Base-by-base conservation (phyloP, 2,329 filamentous ascomycete genomes). In the Colletotrichum shisoi region DNA sequence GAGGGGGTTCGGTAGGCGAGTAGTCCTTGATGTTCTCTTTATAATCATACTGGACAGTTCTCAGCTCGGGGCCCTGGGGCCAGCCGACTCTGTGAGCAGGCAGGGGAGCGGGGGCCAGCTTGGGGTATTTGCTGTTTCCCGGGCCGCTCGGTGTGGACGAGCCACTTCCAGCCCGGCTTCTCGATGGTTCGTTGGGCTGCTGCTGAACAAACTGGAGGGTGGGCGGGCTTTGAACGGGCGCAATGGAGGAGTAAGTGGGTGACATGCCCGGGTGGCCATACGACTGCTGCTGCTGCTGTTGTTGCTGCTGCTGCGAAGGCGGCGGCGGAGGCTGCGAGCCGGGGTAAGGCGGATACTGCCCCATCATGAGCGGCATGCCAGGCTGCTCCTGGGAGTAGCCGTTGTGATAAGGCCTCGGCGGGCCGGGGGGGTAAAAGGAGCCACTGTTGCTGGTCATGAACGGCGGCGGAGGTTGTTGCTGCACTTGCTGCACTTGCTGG, bases 1-100 rank as follows among this genome's bases (percentile, higher is more conserved):
- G 85, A 37, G 86, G 80, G 15, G 85, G 83, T 57, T 87, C 85
- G 19, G 81, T 81, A 2, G 84, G 81, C 4, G 79, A 79, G 49
- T 85, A 86, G 71, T 88, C 85, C 72, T 87, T 87, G 72, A 87
- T 86, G 21, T 84, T 83, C 69, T 83, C 81, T 34, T 79, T 79
- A 53, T 83, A 82, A 64, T 84, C 80, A 70, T 87, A 88, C 44
- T 83, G 83, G 3, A 87, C 84, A 4, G 86, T 86, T 63, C 85
- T 83, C n/a, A 88, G 78, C 71, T 87, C 85, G 17, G 82, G 79
- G 71, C 81, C 82, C 62, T 78, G 77, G 7, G 76, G 73, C 74
- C 80, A 83, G 67, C 80, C 80, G 49, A 81, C 79, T 13, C 81
- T 76, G 72, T 85, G 84, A 37, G 84, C 79, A 7, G 84, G 81